Base-by-base conservation (phyloP, 371 early-diverging fungal species). In the Mortierella polycephala region DNA sequence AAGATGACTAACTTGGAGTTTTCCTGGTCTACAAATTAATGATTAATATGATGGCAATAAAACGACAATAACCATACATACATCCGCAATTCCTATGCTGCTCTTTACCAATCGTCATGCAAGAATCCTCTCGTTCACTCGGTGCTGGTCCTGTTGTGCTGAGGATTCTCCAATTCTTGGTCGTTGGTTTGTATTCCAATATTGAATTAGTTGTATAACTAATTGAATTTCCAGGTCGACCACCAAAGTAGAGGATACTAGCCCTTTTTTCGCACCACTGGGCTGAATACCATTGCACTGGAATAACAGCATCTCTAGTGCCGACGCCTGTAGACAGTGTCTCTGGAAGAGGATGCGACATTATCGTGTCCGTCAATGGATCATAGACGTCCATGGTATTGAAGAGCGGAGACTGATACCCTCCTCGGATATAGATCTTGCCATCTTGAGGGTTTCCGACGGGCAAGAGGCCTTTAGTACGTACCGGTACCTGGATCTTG, bases 171-270 rank as follows among this genome's bases (percentile, higher is more conserved):
- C 75, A 75, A 9, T 60, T 55, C 23, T 74, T 61, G 14, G 44
- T 45, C 7, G 21, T 16, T 5, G 75, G 75, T 8, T 21, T 47
- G 20, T 70, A 70, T 42, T 75, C 75, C 18, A 54, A 70, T 6
- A 75, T 41, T 5, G 42, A 57, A 12, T 41, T 40, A 23, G 62
- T 21, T 4, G 56, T 60, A 62, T 62, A 75, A 1, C 18, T 18
- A 8, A n/a, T 5, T 10, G 18, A 40, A 5, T 8, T 21, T 7
- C 45, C 53, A 7, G 52, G 37, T 9, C 67, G 51, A 11, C 75
- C 75, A n/a, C 75, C 70, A 56, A 70, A 64, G 45, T 69, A 70
- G 6, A 75, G 20, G 41, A 75, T 62, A 12, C 71, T 70, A 7
- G 37, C n/a, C 42, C 71, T 64, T 37, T 23, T 55, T 11, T 45